Conservation (phyloP, 352 stramenopile genomes). For the Phytophthora sp. region DNA sequence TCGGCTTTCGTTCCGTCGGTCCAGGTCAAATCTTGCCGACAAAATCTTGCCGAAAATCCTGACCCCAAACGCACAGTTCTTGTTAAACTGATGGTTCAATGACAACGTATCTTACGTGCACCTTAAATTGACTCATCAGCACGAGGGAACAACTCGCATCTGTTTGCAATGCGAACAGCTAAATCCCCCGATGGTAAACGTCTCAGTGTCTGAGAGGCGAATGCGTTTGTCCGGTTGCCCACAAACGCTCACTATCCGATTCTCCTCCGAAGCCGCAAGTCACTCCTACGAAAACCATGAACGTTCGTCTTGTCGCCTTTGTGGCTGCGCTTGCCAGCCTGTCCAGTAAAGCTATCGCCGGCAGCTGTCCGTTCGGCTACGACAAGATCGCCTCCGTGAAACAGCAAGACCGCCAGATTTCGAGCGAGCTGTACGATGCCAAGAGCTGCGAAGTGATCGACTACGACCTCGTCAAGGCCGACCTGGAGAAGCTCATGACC, state of each 20-base stretch:
- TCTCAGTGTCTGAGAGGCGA: conserved; percentile 4
- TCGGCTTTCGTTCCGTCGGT: conserved; percentile 9
- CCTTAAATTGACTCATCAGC: conserved; percentile 22
- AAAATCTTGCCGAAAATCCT: no score
- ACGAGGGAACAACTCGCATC: not conserved
- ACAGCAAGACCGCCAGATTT: conserved; percentile 39
- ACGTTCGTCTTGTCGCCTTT: conserved; percentile 42
- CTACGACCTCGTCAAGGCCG: conserved; percentile 63
- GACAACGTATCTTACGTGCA: not conserved
- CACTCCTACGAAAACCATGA: conserved; percentile 35
- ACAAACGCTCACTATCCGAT: conserved; percentile 27
- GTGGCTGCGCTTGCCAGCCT: conserved; percentile 34
- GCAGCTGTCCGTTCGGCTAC: conserved; percentile 46
- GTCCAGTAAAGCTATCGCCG: conserved; percentile 15
- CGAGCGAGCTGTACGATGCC: conserved; percentile 32
- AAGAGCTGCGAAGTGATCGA: conserved; percentile 43
- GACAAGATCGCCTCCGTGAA: conserved; percentile 32
- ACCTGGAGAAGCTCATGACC: conserved; percentile 75
- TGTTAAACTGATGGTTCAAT: conserved; percentile 16
- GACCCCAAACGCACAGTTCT: conserved; percentile 11
- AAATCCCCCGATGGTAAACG: conserved; percentile 4
- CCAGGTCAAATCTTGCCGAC: conserved; percentile 21
- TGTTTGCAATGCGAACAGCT: conserved; percentile 10
- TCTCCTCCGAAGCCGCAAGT: conserved; percentile 13
- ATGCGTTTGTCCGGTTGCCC: not conserved